Base-by-base conservation (phyloP, 805 yeast genomes). In the Suhomyces kilbournensis region DNA sequence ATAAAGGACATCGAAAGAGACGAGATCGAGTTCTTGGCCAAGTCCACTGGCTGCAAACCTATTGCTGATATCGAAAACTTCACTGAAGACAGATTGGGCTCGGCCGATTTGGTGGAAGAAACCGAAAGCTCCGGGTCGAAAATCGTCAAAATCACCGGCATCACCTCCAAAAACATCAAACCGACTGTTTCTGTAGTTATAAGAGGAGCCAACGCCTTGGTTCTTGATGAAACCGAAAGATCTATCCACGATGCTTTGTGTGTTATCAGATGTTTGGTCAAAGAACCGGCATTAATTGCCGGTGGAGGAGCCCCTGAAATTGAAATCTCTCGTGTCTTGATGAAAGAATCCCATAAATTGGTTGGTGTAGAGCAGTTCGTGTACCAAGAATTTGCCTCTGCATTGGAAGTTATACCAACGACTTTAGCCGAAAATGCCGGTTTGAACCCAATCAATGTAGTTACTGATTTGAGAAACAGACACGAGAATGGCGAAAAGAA, bases 221-320 rank as follows among this genome's bases (percentile, higher is more conserved):
- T 93, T 49, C 76, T 94, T 53, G 99, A 94, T 71, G 99, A 94
- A 75, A 85, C 98, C 38, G 99, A 94, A 69, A 86, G 99, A 73
- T 92, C 98, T 3, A 76, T 94, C 57, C 99, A 94, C 65, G 99
- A 94, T 71, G 98, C 99, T 0, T 79, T 94, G 53, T 94, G 99
- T 80, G 99, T 93, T 51, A 78, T 87, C 56, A 76, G 96, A 68
- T 88, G 97, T 72, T 77, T 90, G 51, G 96, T 91, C 25, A 90
- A 90, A 66, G 90, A 89, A 68, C 86, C 82, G 65, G 96, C 92
- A 1, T 76, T 88, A 66, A 91, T 94, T 73, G 97, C 98, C 12
- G 99, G 99, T 62, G 99, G 99, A 57, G 99, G 98, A 63, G 98
- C 99, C 5, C 96, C 98, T 45, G 97, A 91, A 72, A 84, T 91